Evolutionary conservation across 208 protist genomes (phyloP), one percentile per base, ranked within the genome.

Genomic region (Leishmania tropica): DNA sequence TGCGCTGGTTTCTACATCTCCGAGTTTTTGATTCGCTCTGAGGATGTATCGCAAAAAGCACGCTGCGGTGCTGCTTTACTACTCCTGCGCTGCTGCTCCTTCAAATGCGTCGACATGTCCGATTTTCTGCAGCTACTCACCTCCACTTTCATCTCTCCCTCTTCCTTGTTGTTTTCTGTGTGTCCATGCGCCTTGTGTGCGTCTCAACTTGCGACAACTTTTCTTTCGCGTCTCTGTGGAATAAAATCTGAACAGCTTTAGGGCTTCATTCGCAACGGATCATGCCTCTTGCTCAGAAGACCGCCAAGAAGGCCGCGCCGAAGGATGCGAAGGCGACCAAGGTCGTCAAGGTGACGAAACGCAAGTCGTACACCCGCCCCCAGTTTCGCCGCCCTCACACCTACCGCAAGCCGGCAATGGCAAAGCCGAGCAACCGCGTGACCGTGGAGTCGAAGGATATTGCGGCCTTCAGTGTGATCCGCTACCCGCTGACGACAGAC

Each of bases 401-500:
- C 68, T 97, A 99, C 84, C 90, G 92, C 83, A 92, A 92, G 68
- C 85, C 94, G 31, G 93, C 96, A 47, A 91, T 81, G 19, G 95
- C 96, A 62, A 94, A 96, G 90, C 99, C 99, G 88, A 95, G 94
- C 85, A 98, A 98, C 89, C 94, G 90, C 64, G 91, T 97, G 68
- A 96, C 88, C 42, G 93, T 96, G 71, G 88, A 96, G 51, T 80
- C 88, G 84, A 91, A 92, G 87, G 96, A 97, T 87, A 74, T 88
- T 37, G 84, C 92, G 75, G 83, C 96, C 70, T 99, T 97, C 93
- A 81, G 89, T 81, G 86, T 99, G 83, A 94, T 99, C 85, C 95
- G 98, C 88, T 98, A 99, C 94, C 99, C 99, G 48, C 88, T 99
- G 75, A 99, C 97, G 48, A 99, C 99, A 37, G 99, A 99, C 88